These are phyloP conservation scores for Penicillium sp. DNA, from an alignment of 2,329 filamentous ascomycete species.

Conservation along the genomic window DNA sequence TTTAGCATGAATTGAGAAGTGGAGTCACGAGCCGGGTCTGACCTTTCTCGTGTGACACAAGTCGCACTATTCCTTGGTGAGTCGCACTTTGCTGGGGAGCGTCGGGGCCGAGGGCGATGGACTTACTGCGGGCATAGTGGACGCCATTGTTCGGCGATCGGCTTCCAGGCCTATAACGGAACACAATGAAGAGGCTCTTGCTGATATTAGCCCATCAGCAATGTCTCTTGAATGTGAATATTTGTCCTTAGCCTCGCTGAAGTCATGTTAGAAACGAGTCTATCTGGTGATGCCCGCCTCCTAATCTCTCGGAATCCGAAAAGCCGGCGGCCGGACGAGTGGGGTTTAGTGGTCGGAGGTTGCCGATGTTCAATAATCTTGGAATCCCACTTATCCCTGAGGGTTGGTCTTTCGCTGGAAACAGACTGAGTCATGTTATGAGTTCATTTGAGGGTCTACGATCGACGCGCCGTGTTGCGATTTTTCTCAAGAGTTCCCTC, in stretches of 20 bases:
- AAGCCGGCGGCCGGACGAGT: slow-evolving; percentile 20
- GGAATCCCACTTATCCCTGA: not conserved
- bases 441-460: too few species aligned
- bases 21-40: not conserved
- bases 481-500: not conserved
- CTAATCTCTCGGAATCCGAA: slow-evolving; percentile 20
- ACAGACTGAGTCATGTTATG: not conserved
- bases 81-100: not conserved
- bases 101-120: not conserved
- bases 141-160: not conserved
- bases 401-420: not conserved
- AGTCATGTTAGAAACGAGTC: not conserved
- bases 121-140: slow-evolving; percentile 23
- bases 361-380: not conserved
- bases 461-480: not conserved
- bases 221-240: not conserved
- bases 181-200: not conserved
- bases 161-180: not conserved
- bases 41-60: slow-evolving; percentile 44
- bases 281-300: not conserved
- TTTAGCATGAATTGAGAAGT: not conserved
- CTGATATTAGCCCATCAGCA: not conserved
- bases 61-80: slow-evolving; percentile 35
- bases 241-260: not conserved
- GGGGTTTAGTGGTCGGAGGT: slow-evolving; percentile 9